Evolutionary conservation across 1,139 yeast genomes (phyloP), one percentile per base, ranked within the genome.

Genomic region (Lodderomyces theae): DNA sequence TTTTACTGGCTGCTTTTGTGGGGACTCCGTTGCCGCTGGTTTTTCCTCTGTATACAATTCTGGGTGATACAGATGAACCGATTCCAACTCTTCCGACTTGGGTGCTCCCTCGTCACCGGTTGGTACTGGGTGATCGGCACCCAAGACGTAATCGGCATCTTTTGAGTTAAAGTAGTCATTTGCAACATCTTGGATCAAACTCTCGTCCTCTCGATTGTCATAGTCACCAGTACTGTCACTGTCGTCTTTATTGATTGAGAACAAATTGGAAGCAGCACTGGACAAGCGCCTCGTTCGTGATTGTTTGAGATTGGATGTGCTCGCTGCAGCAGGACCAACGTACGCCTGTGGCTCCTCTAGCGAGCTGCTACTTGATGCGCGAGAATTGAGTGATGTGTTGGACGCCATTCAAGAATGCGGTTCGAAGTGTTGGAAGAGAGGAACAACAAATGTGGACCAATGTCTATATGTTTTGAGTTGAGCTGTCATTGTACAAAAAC

Each of bases 261-360:
- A 50, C 40, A 40, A 47, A 34, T 41, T 40, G 9, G 51, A 34
- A 1, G 53, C 50, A 3, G 49, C 54, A 7, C 43, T 42, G 3
- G 57, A 51, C 2, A 50, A n/a, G 15, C 56, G 28, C 32, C 57
- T 26, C 8, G 41, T 31, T 5, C 51, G 9, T 3, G 49, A 43
- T 6, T n/a, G n/a, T n/a, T n/a, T n/a, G n/a, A n/a, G n/a, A n/a
- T n/a, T n/a, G n/a, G n/a, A n/a, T n/a, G n/a, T n/a, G n/a, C n/a
- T n/a, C n/a, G n/a, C n/a, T n/a, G 16, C 17, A 11, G 4, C 12
- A 2, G 18, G 21, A 2, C 34, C 33, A 5, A 6, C n/a, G 18
- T 31, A 31, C n/a, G 22, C 4, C 15, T 18, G 15, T 3, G 34
- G 34, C 16, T 31, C 22, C 3, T 18, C 23, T 11, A 18, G 15